Evolutionary conservation across 1,139 yeast genomes (phyloP), one percentile per base, ranked within the genome.

Genomic region (Pichia sp.): DNA sequence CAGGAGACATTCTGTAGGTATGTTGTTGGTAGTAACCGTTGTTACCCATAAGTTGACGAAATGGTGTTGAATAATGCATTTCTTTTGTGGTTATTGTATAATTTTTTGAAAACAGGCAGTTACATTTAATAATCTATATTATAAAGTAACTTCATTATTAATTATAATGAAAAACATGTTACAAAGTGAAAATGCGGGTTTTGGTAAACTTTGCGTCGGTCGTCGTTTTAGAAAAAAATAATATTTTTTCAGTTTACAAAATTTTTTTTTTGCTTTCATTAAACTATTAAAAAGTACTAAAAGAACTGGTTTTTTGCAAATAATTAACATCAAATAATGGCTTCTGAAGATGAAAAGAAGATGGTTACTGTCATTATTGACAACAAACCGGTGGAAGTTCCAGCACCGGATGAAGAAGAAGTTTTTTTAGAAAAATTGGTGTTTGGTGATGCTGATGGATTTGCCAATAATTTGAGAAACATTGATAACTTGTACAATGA

Each of bases 1-100:
- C 96, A 22, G 96, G 96, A 3, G 96, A 87, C 90, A 90, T 90
- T 67, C 87, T 87, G 71, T 83, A 85, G 27, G 95, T 87, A 63
- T 75, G 74, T 50, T 83, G 86, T 70, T 87, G 88, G 66, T 87
- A 85, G 69, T 88, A 89, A 29, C 58, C 54, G 14, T 50, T 49
- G 50, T 50, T 52, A 38, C 56, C 73, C 69, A 56, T 65, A 55
- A 42, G 57, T 48, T 53, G 62, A 56, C 47, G 55, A 22, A 51
- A 59, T 53, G 42, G 28, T 13, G 45, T 14, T n/a, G 51, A 45
- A 31, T 29, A 36, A 44, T 42, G 51, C 60, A 54, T 54, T 14
- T 30, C 5, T 19, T 30, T 10, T 19, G 44, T 30, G 36, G 11
- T 34, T n/a, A 16, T 14, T 33, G 14, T 7, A 2, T 16, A 6